A percentile compares a stretch with the other conserved stretches of the same genome.
These are phyloP conservation scores for Aureobasidium mangrovei DNA, from an alignment of 2,329 filamentous ascomycete species.

Conservation along the genomic window DNA sequence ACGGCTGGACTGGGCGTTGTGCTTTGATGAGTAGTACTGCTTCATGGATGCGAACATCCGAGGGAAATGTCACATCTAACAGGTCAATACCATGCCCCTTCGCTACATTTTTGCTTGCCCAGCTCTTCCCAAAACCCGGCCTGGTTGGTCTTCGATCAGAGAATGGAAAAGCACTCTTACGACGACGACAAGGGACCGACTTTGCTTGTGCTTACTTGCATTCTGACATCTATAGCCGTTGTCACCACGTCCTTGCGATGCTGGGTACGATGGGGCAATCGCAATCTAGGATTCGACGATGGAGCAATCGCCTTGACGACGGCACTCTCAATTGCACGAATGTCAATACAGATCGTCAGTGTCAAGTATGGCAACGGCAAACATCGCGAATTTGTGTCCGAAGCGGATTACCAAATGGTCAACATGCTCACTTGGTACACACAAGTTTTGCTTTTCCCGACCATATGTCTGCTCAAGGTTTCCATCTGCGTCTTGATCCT, in stretches of 20 bases:
- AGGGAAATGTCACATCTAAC: neutral
- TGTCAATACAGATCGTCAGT: constrained; percentile 29
- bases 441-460: constrained; percentile 34
- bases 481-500: constrained; percentile 36
- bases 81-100: neutral
- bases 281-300: constrained; percentile 31
- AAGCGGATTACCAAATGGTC: constrained; percentile 28
- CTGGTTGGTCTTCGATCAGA: neutral
- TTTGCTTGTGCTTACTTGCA: constrained; percentile 13
- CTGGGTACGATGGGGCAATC: constrained; percentile 9
- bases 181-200: constrained; percentile 14
- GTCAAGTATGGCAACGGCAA: constrained; percentile 31
- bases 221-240: constrained; percentile 14
- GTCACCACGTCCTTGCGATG: constrained; percentile 12
- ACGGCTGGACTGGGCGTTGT: neutral
- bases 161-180: neutral
- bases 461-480: constrained; percentile 34
- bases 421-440: constrained; percentile 32
- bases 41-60: neutral
- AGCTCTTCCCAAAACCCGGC: neutral
- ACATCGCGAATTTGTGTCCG: constrained; percentile 30
- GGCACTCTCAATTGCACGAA: constrained; percentile 26
- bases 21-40: neutral
- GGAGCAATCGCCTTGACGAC: constrained; percentile 28
- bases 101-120: neutral